Base-by-base conservation (phyloP, 2,329 filamentous ascomycete genomes). In the Aspergillus niger region DNA sequence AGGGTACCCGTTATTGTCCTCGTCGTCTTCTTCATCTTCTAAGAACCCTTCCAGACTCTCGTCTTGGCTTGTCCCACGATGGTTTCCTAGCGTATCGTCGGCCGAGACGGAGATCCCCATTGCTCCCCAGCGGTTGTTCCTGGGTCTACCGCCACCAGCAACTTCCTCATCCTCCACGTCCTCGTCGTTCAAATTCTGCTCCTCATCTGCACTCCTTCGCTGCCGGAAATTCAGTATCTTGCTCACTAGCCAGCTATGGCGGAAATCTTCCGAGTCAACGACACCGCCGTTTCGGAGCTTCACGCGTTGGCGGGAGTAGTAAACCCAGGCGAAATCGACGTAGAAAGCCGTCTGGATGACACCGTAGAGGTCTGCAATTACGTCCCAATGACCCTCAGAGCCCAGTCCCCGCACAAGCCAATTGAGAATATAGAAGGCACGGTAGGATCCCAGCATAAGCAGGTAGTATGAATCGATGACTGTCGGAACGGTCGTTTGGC, bases 401-500 rank as follows among this genome's bases (percentile, higher is more conserved):
- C 82, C 80, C 69, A 90, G 87, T 22, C 86, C 77, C 60, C 91
- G 87, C 63, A 86, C 80, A 67, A 97, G 89, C 94, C 94, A 98
- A 76, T 97, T 97, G 51, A 97, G 77, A 62, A 96, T 89, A 78
- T 98, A 97, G 63, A 97, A 86, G 52, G 83, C 91, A 59, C 94
- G 91, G 79, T 97, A 98, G 11, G 89, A 89, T 38, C 93, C 94
- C 1, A 97, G 85, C 0, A 92, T 88, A 53, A 95, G 82, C 58
- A 98, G 90, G 77, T 98, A 98, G 79, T 91, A 97, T n/a, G 91
- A 96, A 75, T 97, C 91, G 78, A 98, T 93, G 50, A 97, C 94
- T 52, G 94, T 98, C 0, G 94, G 94, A 0, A 97, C 92, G 26
- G 89, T 92, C n/a, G 94, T 97, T 76, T 97, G 92, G 61, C 94